phyloP scores from a whole-genome alignment of 108 stramenopile genomes.

The Stephanodiscus minutulus region DNA sequence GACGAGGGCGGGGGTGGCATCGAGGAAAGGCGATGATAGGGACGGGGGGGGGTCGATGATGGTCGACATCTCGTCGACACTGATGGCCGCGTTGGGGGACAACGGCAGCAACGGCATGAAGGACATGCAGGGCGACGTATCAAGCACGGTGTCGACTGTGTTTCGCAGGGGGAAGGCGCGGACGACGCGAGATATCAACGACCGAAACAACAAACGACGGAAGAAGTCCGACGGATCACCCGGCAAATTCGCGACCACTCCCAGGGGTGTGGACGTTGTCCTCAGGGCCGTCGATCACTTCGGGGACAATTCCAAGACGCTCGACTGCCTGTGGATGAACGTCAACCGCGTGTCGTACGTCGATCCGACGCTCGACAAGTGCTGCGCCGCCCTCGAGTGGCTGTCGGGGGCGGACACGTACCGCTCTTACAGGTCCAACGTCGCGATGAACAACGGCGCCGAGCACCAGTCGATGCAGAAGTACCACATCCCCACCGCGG shows the following conservation, averaged over 20 bases:
- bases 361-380: conserved; percentile 82
- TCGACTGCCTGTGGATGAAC: conserved; percentile 78
- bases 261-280: conserved; percentile 38
- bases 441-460: conserved; percentile 51
- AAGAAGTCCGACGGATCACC: conserved; percentile 15
- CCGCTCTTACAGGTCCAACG: conserved; percentile 41
- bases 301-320: conserved; percentile 68
- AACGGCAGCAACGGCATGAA: conserved; percentile 67
- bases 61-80: conserved; percentile 62
- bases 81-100: conserved; percentile 58
- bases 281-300: conserved; percentile 55
- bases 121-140: conserved; percentile 73
- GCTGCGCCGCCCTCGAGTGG: conserved; percentile 68
- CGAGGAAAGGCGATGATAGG: conserved; percentile 3
- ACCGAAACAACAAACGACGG: conserved; percentile 23
- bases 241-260: background rate
- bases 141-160: conserved; percentile 58
- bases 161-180: conserved; percentile 60
- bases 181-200: background rate
- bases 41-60: conserved; percentile 9
- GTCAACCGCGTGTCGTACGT: conserved; percentile 70
- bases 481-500: conserved; percentile 60
- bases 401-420: conserved; percentile 60
- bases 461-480: conserved; percentile 55
- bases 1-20: background rate